Base-by-base conservation (phyloP, 1,284 basidiomycete species). In the Ceratobasidium sp. region DNA sequence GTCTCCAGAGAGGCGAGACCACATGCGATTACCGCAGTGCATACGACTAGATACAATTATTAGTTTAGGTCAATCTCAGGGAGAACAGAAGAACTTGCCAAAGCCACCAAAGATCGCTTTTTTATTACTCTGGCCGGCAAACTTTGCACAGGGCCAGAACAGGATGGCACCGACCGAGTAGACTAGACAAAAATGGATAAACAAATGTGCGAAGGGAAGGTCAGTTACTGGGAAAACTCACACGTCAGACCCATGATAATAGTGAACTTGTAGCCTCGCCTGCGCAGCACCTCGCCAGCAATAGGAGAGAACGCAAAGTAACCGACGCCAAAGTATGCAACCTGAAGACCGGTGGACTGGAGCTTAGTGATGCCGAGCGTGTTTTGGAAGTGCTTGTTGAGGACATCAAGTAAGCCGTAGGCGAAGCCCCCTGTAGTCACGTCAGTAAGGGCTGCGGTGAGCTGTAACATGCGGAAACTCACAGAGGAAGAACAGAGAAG, bases 401-500 rank as follows among this genome's bases (percentile, higher is more conserved):
- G 85, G 43, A 94, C 93, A 82, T 95, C 94, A 77, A 95, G 90
- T 64, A 95, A 87, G 85, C 61, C 61, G 43, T 63, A 63, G 39
- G 61, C 61, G 43, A 63, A 63, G 13, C 61, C 61, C 61, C 61
- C 61, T 63, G 46, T n/a, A 51, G 22, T 24, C 37, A 7, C 24
- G 31, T 58, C 29, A 63, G 41, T 13, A 22, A 31, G 14, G 13
- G 19, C 39, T 34, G 56, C 54, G 53, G n/a, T 27, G 49, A 39
- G 24, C 9, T 31, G 34, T 48, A 65, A 14, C 58, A 24, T 46
- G 24, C 2, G 16, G 8, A 13, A 59, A 81, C 85, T 81, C 82
- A 89, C 90, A 93, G 41, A 92, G 90, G 83, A 94, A 93, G 86
- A 93, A 93, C 61, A 93, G 84, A 19, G 90, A 88, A 19, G 92